phyloP scores from a whole-genome alignment of 2,329 filamentous ascomycete genomes.

The Aureobasidium sp. region DNA sequence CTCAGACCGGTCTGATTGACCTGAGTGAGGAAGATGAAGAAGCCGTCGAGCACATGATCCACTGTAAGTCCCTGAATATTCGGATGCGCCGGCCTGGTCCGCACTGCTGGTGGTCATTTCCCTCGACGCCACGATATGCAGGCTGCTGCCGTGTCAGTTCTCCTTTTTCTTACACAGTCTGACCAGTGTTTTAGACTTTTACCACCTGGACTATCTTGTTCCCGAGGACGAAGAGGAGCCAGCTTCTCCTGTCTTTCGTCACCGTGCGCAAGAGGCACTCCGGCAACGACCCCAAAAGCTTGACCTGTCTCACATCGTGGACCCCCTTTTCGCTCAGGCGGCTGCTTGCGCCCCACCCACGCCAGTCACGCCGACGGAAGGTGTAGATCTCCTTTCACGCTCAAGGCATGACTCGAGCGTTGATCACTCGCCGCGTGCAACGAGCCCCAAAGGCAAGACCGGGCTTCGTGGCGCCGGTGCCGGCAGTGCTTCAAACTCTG shows the following conservation, averaged over 20 bases:
- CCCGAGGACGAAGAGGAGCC: constrained; percentile 18
- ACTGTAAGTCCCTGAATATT: constrained; percentile 23
- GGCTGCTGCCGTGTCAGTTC: background rate
- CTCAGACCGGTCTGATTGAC: constrained; percentile 27
- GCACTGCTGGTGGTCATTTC: background rate
- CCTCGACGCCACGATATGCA: background rate
- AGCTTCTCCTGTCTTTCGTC: constrained; percentile 24
- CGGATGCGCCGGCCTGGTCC: background rate
- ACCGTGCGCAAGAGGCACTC: constrained; percentile 23
- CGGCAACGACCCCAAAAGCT: constrained; percentile 24
- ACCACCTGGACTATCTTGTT: constrained; percentile 30
- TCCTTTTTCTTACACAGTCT: background rate
- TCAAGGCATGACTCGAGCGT: background rate
- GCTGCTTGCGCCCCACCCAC: constrained; percentile 20
- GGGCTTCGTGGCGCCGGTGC: background rate
- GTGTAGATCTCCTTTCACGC: background rate
- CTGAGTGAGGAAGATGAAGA: constrained; percentile 31
- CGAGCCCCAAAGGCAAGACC: constrained; percentile 6
- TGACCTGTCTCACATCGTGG: constrained; percentile 26
- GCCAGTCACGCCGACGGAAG: constrained; percentile 9
- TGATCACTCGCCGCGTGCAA: constrained; percentile 2
- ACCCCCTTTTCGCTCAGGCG: constrained; percentile 28
- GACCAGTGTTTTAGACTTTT: constrained; percentile 24
- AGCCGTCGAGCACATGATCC: constrained; percentile 32
- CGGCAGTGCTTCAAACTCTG: constrained; percentile 14